Conservation (phyloP, 2,329 filamentous ascomycete species). For the Colletotrichum cordylinicola region DNA sequence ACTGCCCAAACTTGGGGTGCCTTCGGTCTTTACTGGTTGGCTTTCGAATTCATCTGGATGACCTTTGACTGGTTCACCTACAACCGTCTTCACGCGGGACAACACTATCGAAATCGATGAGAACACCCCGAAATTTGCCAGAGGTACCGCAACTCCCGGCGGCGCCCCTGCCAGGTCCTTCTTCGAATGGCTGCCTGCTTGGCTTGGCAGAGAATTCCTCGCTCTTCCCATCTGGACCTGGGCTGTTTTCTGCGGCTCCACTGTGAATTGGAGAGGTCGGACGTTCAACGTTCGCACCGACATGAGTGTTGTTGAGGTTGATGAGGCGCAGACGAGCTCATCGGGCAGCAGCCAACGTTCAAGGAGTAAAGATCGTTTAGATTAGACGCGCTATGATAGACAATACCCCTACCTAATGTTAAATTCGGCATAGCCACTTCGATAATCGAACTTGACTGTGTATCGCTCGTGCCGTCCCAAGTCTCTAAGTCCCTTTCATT, state of each 20-base stretch:
- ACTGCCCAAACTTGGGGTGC: slow-evolving; percentile 71
- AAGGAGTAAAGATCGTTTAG: slow-evolving; percentile 19
- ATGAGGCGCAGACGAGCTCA: neutral
- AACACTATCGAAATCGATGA: slow-evolving; percentile 73
- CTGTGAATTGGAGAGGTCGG: slow-evolving; percentile 86
- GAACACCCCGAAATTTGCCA: slow-evolving; percentile 78
- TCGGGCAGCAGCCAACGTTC: neutral
- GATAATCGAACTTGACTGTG: neutral
- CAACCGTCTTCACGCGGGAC: slow-evolving; percentile 73
- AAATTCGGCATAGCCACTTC: neutral
- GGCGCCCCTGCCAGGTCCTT: slow-evolving; percentile 61
- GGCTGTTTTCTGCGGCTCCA: slow-evolving; percentile 88
- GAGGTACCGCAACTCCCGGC: slow-evolving; percentile 40
- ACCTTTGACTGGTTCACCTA: slow-evolving; percentile 77
- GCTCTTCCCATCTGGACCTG: slow-evolving; percentile 90
- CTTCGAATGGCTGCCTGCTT: slow-evolving; percentile 76
- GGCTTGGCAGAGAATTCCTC: slow-evolving; percentile 82
- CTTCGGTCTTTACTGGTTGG: slow-evolving; percentile 70
- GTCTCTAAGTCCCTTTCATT: neutral
- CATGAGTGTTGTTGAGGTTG: slow-evolving; percentile 71
- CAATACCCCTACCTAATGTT: neutral
- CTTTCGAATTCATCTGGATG: slow-evolving; percentile 75
- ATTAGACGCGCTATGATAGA: neutral
- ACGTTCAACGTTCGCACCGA: slow-evolving; percentile 83
- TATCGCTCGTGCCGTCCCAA: neutral